Evolutionary conservation across 306 rosid genomes (phyloP), one percentile per base, ranked within the genome.

Genomic region (Senna tora): DNA sequence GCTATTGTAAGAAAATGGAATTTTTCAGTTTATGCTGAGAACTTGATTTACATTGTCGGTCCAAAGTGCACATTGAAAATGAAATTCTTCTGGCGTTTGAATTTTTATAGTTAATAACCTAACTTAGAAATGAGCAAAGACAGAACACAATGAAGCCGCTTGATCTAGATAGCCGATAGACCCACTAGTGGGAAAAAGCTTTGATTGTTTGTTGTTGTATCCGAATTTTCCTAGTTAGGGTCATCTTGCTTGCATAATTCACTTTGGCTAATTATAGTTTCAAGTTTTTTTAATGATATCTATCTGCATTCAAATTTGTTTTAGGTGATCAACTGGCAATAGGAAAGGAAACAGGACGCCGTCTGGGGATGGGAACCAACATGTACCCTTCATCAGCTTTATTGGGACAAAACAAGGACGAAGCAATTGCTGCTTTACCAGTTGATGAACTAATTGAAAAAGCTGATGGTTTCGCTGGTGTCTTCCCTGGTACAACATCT

Each of bases 401-500:
- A 41, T 70, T 88, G 75, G 97, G 97, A 57, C 83, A 87, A 79
- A 79, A 88, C 55, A 91, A 83, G 67, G 95, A 86, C 4, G 83
- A 82, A 76, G 52, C 92, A 36, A 63, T 88, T 36, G 75, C 74
- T 69, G 68, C 85, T 63, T 83, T 91, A 74, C 97, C 97, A n/a
- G 90, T 88, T 74, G 97, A 91, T 72, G 97, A 91, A 21, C 80
- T 86, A 62, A 86, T 91, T 63, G 97, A 91, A 72, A 88, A 91
- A 64, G 94, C 97, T 25, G 95, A 91, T 80, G 97, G 97, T 20
- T 91, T 91, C 78, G 92, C 97, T 28, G 95, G 95, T 15, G 97
- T 91, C 72, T 88, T 86, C 76, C 97, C 97, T 6, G 97, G 97
- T 91, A 85, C 50, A 45, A 2, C 36, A 25, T 61, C 57, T 15